Evolutionary conservation across 306 rosid genomes (phyloP).

Genomic region (Astragalus membranaceus): DNA sequence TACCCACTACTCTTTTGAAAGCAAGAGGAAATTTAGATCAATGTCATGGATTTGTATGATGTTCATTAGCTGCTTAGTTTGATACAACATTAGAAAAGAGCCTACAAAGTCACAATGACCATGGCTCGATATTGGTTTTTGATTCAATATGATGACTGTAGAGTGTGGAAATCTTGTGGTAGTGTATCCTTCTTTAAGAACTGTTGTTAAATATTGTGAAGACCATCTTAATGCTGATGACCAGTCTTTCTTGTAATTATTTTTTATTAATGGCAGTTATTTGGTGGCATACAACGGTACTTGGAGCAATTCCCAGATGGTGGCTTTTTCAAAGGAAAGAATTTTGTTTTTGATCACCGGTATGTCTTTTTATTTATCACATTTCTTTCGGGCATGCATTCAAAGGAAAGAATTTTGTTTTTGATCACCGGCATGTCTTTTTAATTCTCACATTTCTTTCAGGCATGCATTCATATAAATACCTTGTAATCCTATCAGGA

Average conservation of each 20-base stretch:
- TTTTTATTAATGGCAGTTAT: slow-evolving; percentile 51
- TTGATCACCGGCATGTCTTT: slow-evolving; percentile 69
- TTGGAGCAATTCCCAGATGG: slow-evolving; percentile 88
- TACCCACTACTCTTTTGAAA: background rate
- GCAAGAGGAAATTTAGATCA: background rate
- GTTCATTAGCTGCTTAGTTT: background rate
- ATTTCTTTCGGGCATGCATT: slow-evolving; percentile 35
- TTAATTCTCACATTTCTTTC: slow-evolving; percentile 9
- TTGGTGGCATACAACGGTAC: slow-evolving; percentile 90
- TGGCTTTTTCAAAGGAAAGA: slow-evolving; percentile 83
- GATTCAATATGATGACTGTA: slow-evolving; percentile 2
- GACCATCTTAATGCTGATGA: background rate
- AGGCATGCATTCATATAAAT: background rate
- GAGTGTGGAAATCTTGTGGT: slow-evolving; percentile 13
- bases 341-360: slow-evolving; percentile 96
- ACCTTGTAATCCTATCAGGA: slow-evolving; percentile 11
- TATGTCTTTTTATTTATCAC: slow-evolving; percentile 23
- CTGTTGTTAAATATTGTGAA: background rate
- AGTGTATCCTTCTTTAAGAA: background rate
- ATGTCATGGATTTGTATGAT: background rate
- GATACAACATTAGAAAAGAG: background rate
- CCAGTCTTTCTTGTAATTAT: slow-evolving; percentile 2
- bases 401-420: slow-evolving; percentile 91
- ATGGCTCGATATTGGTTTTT: background rate
- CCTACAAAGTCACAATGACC: background rate